These are phyloP conservation scores for Agrostemma githago DNA, from an alignment of 148 eudicot species.

Conservation along the genomic window DNA sequence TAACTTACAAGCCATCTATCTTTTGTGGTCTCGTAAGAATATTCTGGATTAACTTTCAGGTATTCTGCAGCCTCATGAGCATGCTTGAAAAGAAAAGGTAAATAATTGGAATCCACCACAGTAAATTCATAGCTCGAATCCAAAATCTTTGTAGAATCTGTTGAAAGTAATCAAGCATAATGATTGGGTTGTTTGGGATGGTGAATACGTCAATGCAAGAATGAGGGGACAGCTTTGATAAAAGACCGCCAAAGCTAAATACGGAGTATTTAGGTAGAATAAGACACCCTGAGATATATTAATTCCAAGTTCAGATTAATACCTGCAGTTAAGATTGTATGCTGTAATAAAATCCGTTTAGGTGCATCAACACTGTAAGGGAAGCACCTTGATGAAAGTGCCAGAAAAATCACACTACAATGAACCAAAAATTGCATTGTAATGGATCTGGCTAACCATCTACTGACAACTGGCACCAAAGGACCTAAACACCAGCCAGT, in stretches of 20 bases:
- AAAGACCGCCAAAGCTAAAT: neutral
- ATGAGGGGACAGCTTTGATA: neutral
- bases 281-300: neutral
- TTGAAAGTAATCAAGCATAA: constrained; percentile 23
- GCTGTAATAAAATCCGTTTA: constrained; percentile 83
- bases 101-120: constrained; percentile 83
- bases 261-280: neutral
- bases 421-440: constrained; percentile 66
- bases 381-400: constrained; percentile 76
- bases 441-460: constrained; percentile 74
- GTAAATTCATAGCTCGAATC: constrained; percentile 68
- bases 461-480: constrained; percentile 66
- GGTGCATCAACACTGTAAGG: constrained; percentile 92
- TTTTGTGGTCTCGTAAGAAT: constrained; percentile 41
- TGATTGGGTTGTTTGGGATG: constrained; percentile 3
- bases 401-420: constrained; percentile 64
- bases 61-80: constrained; percentile 64
- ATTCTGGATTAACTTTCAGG: constrained; percentile 42
- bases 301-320: constrained; percentile 15
- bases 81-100: constrained; percentile 78
- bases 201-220: constrained; percentile 1
- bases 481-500: constrained; percentile 93
- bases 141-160: constrained; percentile 58
- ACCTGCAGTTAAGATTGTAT: constrained; percentile 73
- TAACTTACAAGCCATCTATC: constrained; percentile 74